These are phyloP conservation scores for Mariannaea sp. DNA, from an alignment of 2,329 filamentous ascomycete genomes.

Conservation along the genomic window DNA sequence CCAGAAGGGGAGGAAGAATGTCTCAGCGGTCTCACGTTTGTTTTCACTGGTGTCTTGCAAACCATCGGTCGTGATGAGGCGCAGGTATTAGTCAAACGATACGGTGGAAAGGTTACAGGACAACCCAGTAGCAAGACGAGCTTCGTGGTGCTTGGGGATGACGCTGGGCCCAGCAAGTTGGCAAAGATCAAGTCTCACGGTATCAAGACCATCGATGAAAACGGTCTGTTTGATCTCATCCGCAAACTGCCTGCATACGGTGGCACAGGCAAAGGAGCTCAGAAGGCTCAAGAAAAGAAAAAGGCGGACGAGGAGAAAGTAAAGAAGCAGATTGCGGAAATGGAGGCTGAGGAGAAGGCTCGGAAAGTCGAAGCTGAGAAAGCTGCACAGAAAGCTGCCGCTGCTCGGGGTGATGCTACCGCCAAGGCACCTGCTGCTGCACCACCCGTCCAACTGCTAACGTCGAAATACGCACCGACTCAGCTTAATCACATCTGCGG, in stretches of 20 bases:
- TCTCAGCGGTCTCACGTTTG: constrained; percentile 85
- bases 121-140: constrained; percentile 91
- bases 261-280: constrained; percentile 84
- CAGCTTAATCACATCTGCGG: constrained; percentile 88
- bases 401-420: constrained; percentile 30
- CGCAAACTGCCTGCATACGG: constrained; percentile 80
- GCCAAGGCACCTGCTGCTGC: constrained; percentile 49
- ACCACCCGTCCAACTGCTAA: constrained; percentile 77
- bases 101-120: constrained; percentile 87
- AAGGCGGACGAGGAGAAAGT: constrained; percentile 84
- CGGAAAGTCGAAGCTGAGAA: constrained; percentile 57
- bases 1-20: constrained; percentile 88
- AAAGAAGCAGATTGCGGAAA: constrained; percentile 77
- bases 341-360: constrained; percentile 78
- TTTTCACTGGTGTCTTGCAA: constrained; percentile 89
- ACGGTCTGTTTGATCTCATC: constrained; percentile 88
- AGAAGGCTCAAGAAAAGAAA: constrained; percentile 82
- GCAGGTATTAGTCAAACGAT: constrained; percentile 84
- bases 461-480: constrained; percentile 91
- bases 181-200: constrained; percentile 78
- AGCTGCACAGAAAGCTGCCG: constrained; percentile 50
- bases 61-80: constrained; percentile 84
- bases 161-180: constrained; percentile 93
- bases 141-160: constrained; percentile 87
- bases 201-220: constrained; percentile 92